A percentile compares a stretch with the other conserved stretches of the same genome.
These are phyloP conservation scores for Miamiensis avidus DNA, from an alignment of 169 alveolate species.

Conservation along the genomic window DNA sequence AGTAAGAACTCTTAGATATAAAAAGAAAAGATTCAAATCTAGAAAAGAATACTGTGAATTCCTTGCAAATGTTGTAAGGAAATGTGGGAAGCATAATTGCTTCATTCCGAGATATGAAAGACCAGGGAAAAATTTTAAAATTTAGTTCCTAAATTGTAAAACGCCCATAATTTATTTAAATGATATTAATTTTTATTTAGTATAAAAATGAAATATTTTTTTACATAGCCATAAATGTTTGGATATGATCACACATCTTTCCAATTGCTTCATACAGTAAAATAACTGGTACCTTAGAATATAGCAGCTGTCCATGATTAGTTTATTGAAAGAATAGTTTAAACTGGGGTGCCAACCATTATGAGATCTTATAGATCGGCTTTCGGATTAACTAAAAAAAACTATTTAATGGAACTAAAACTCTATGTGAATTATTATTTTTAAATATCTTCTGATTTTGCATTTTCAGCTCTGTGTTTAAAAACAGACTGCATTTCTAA, in stretches of 20 bases:
- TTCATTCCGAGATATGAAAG: neutral
- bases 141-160: conserved; percentile 8
- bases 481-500: neutral
- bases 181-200: neutral
- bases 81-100: conserved; percentile 26
- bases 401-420: conserved; percentile 5
- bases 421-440: conserved; percentile 12
- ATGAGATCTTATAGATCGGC: conserved; percentile 16
- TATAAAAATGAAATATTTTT: neutral
- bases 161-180: neutral
- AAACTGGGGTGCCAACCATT: neutral
- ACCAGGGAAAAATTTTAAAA: conserved; percentile 16
- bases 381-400: conserved; percentile 3
- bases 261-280: neutral
- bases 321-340: conserved; percentile 11
- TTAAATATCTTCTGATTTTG: conserved; percentile 17
- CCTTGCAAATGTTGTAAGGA: conserved; percentile 9
- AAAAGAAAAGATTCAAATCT: neutral
- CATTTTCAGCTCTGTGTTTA: conserved; percentile 6
- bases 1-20: conserved; percentile 3
- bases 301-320: conserved; percentile 7
- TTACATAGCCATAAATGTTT: neutral
- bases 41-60: neutral
- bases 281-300: neutral
- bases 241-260: neutral